A percentile compares a stretch with the other conserved stretches of the same genome.
phyloP scores from a whole-genome alignment of 2,329 filamentous ascomycete species.

The Fusarium gaditjirri region DNA sequence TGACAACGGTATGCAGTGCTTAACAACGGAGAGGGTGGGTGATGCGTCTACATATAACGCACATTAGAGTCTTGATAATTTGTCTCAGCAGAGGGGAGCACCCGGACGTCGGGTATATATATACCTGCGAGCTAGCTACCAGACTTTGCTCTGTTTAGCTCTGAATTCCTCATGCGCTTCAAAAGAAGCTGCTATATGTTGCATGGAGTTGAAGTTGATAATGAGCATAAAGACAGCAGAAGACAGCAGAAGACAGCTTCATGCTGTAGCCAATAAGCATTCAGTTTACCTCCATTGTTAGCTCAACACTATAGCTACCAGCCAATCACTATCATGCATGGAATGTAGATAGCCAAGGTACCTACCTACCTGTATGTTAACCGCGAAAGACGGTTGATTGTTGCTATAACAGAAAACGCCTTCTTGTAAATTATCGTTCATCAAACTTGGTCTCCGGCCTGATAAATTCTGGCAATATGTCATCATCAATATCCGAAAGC shows the following conservation, averaged over 20 bases:
- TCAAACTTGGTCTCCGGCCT: not conserved
- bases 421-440: not conserved
- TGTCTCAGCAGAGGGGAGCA: not conserved
- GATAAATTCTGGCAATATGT: not conserved
- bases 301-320: not conserved
- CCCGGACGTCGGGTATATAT: not conserved
- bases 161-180: not conserved
- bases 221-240: not conserved
- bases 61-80: constrained; percentile 5
- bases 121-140: not conserved
- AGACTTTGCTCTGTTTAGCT: not conserved
- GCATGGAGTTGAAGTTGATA: not conserved
- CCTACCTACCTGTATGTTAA: not conserved
- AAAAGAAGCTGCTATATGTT: not conserved
- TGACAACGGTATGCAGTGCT: not conserved
- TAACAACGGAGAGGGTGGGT: not conserved
- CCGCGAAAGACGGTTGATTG: not conserved
- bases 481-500: not conserved
- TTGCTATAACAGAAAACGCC: not conserved
- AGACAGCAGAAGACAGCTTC: not conserved
- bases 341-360: too few species aligned
- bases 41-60: not conserved
- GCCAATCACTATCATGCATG: not conserved
- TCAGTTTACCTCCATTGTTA: not conserved
- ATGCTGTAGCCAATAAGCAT: constrained; percentile 7